Evolutionary conservation across 1,139 yeast genomes (phyloP), one percentile per base, ranked within the genome.

Genomic region (Suhomyces terraborum): DNA sequence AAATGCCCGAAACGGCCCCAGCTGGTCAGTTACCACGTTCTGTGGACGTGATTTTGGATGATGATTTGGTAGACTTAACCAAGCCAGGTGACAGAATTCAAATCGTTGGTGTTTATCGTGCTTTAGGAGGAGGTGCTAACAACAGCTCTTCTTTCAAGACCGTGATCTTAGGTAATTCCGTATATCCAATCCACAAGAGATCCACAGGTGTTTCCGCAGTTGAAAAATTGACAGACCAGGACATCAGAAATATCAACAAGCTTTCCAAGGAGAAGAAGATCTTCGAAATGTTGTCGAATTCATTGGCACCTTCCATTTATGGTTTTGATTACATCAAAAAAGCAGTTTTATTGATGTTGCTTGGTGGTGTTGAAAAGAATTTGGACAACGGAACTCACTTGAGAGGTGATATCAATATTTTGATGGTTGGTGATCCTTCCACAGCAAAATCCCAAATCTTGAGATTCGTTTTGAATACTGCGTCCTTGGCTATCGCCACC

Each of bases 381-480:
- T 74, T 94, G 56, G 95, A 84, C 37, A 91, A 93, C 56, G 98
- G 98, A 10, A 86, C 98, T 8, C 98, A 93, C 67, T 82, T 93
- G 58, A 84, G 99, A 75, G 98, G 99, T 68, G 98, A 94, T 66
- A 93, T 93, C 60, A 93, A 93, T 59, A 75, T 93, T 44, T 73
- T 93, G 40, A 87, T 93, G 96, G 98, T 93, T 29, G 99, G 99
- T 67, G 99, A 93, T 63, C 99, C 99, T 6, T 89, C 98, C 6
- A 93, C 98, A 10, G 98, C 98, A 26, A 93, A 93, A 62, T 91
- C 98, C 3, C 98, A 93, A 67, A 84, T 93, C 69, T 77, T 93
- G 48, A 77, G 98, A 53, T 93, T 93, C 61, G 98, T 94, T 14
- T 73, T 93, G 48, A 93, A 93, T 61, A 93, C 98, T 0, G 98